Percentiles rank a stretch among this genome's conserved stretches.
Conservation (phyloP, 441 rosid species). For the Metrosideros polymorpha region DNA sequence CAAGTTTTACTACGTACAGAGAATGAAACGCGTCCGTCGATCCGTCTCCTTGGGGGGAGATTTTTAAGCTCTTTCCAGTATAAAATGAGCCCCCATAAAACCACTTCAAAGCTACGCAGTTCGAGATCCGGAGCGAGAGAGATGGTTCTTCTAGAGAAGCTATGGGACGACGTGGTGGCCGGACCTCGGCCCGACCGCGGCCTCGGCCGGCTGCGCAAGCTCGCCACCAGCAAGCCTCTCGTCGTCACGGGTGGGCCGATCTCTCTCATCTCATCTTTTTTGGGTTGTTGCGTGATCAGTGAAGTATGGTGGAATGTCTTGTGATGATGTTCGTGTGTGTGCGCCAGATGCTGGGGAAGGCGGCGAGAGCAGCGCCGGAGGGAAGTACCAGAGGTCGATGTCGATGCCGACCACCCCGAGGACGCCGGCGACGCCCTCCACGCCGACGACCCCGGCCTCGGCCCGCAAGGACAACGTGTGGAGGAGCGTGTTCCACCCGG, state of each 20-base stretch:
- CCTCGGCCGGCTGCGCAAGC: conserved; percentile 69
- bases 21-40: background rate
- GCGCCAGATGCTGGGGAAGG: conserved; percentile 12
- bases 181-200: conserved; percentile 92
- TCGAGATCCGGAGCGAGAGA: background rate
- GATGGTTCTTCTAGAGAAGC: conserved; percentile 62
- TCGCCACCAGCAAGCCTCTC: conserved; percentile 28
- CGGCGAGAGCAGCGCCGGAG: conserved; percentile 10
- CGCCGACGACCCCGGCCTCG: conserved; percentile 52
- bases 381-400: conserved; percentile 28
- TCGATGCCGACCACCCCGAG: conserved; percentile 38
- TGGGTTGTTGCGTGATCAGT: too few relatives aligned
- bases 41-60: background rate
- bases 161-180: conserved; percentile 86
- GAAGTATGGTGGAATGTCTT: background rate
- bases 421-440: conserved; percentile 58
- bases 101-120: too few relatives aligned
- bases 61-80: background rate
- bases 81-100: background rate
- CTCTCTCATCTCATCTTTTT: too few relatives aligned
- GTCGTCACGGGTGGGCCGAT: conserved; percentile 28
- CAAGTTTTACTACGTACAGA: background rate
- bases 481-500: conserved; percentile 95
- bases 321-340: background rate
- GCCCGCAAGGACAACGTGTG: conserved; percentile 81